These are phyloP conservation scores for Ophiocordyceps camponoti-leonardi DNA, from an alignment of 2,329 filamentous ascomycete genomes.

Conservation along the genomic window DNA sequence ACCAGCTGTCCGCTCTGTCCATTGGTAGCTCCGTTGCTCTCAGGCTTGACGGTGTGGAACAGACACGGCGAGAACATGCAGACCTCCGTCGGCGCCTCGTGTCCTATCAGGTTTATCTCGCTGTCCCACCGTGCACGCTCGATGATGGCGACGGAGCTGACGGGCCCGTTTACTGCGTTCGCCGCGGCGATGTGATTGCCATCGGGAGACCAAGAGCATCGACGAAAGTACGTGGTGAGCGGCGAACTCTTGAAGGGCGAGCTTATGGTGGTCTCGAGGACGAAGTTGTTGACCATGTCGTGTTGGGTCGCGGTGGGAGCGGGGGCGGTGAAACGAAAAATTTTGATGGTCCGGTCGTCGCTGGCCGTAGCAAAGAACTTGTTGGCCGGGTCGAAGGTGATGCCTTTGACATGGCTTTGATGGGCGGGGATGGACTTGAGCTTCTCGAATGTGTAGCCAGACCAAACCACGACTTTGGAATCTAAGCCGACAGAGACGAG, in stretches of 20 bases:
- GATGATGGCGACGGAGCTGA: slow-evolving; percentile 92
- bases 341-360: slow-evolving; percentile 91
- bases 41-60: slow-evolving; percentile 57
- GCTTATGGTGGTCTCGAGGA: slow-evolving; percentile 80
- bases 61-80: slow-evolving; percentile 91
- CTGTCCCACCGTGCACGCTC: slow-evolving; percentile 86
- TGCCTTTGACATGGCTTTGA: slow-evolving; percentile 95
- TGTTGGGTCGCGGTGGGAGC: slow-evolving; percentile 82
- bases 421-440: slow-evolving; percentile 86
- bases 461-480: slow-evolving; percentile 97
- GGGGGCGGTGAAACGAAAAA: slow-evolving; percentile 87
- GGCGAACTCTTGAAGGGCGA: slow-evolving; percentile 81
- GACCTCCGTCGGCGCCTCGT: slow-evolving; percentile 92
- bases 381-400: slow-evolving; percentile 95
- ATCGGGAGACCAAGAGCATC: slow-evolving; percentile 96
- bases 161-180: slow-evolving; percentile 92
- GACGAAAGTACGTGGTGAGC: slow-evolving; percentile 87
- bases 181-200: slow-evolving; percentile 93
- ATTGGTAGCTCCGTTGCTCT: slow-evolving; percentile 30
- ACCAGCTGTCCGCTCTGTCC: slow-evolving; percentile 36
- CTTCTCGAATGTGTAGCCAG: slow-evolving; percentile 94
- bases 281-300: slow-evolving; percentile 93
- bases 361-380: slow-evolving; percentile 98
- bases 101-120: slow-evolving; percentile 92
- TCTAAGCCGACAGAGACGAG: slow-evolving; percentile 91